Conservation (phyloP, 129 eudicot species). For the Glebionis coronaria region DNA sequence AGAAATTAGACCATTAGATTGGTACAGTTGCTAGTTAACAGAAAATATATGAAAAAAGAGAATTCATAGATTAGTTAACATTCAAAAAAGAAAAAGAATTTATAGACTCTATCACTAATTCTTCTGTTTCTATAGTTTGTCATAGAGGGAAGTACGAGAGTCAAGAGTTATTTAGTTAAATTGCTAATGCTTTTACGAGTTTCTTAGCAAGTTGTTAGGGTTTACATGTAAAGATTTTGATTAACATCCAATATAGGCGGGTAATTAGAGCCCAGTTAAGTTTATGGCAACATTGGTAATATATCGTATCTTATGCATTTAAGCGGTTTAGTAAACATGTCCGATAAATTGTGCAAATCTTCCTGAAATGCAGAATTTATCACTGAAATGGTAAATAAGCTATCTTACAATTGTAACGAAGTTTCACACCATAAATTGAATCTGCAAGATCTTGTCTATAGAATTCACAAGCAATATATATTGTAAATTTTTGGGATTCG, state of each 20-base stretch:
- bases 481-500: not conserved
- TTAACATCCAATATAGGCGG: too few species aligned
- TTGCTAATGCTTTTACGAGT: not conserved
- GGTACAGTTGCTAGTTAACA: not conserved
- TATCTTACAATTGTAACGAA: not conserved
- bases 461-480: not conserved
- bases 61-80: not conserved
- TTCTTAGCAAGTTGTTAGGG: not conserved
- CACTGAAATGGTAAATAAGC: not conserved
- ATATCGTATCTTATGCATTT: conserved; percentile 3
- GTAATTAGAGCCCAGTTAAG: not conserved
- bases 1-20: conserved; percentile 1
- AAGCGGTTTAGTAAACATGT: conserved; percentile 7
- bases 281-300: not conserved
- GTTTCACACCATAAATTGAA: not conserved
- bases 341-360: conserved; percentile 5
- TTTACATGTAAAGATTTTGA: too few species aligned
- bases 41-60: not conserved
- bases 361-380: not conserved
- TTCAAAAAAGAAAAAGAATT: too few species aligned
- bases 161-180: not conserved
- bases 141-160: not conserved
- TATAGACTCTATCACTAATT: not conserved
- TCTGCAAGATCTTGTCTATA: not conserved
- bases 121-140: not conserved